Percentiles rank a stretch among this genome's conserved stretches.
Evolutionary conservation across 1,284 basidiomycete genomes (phyloP).

Genomic region (Porodaedalea pini): DNA sequence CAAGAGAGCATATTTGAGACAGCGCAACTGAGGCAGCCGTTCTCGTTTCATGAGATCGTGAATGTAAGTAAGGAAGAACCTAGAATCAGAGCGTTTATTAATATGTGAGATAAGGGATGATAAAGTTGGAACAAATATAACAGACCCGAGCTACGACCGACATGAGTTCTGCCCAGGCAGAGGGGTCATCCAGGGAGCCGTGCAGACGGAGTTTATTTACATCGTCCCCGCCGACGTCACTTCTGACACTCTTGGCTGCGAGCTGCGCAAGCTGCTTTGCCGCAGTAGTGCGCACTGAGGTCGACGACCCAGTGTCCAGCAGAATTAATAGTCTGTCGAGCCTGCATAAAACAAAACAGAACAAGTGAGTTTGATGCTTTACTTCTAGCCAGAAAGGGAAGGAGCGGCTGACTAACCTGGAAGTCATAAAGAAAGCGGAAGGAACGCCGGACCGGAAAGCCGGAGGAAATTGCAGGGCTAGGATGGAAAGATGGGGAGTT

Average conservation of each 20-base stretch:
- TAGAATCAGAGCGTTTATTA: slow-evolving; percentile 30
- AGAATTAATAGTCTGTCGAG: slow-evolving; percentile 90
- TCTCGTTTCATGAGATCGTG: slow-evolving; percentile 84
- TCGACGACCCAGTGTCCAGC: slow-evolving; percentile 86
- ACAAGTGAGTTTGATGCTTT: background rate
- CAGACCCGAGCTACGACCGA: slow-evolving; percentile 76
- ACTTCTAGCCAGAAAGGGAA: background rate
- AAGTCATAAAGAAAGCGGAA: slow-evolving; percentile 29
- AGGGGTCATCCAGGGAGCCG: slow-evolving; percentile 54
- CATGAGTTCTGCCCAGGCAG: slow-evolving; percentile 79
- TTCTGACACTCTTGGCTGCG: slow-evolving; percentile 76
- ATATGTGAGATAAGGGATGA: slow-evolving; percentile 8
- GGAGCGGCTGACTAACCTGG: slow-evolving; percentile 13
- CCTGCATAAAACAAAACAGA: slow-evolving; percentile 37
- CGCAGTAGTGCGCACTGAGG: slow-evolving; percentile 82
- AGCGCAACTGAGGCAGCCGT: slow-evolving; percentile 81
- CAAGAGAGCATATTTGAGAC: slow-evolving; percentile 80
- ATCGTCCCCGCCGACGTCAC: slow-evolving; percentile 78
- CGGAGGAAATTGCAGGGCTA: slow-evolving; percentile 1
- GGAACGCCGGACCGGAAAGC: slow-evolving; percentile 1
- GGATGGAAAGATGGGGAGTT: slow-evolving; percentile 10
- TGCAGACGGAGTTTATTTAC: slow-evolving; percentile 61
- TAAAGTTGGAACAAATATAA: slow-evolving; percentile 16
- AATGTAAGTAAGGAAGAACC: slow-evolving; percentile 86
- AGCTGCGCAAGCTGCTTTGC: slow-evolving; percentile 91